phyloP scores from a whole-genome alignment of 2,329 filamentous ascomycete genomes.

The Hirsutella minnesotensis region DNA sequence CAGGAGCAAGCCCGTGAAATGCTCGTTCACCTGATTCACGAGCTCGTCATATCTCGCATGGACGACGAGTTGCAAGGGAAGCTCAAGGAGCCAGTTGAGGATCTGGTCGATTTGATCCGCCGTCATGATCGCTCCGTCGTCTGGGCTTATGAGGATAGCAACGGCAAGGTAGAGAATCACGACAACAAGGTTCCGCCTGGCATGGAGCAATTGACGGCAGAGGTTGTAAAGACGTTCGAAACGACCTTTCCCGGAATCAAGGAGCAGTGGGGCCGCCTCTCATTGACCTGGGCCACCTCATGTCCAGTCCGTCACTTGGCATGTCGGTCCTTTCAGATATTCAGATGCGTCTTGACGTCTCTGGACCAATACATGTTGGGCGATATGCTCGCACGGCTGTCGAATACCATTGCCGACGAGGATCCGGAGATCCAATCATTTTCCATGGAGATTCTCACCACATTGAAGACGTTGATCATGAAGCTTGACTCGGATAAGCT shows the following conservation, averaged over 20 bases:
- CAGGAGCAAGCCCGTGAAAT: slow-evolving; percentile 96
- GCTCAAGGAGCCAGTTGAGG: slow-evolving; percentile 67
- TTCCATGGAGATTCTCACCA: slow-evolving; percentile 94
- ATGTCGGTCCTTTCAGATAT: slow-evolving; percentile 94
- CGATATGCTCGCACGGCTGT: slow-evolving; percentile 89
- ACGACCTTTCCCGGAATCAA: slow-evolving; percentile 76
- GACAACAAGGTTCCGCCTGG: slow-evolving; percentile 72
- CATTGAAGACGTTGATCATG: slow-evolving; percentile 79
- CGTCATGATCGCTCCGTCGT: slow-evolving; percentile 74
- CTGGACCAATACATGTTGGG: slow-evolving; percentile 89
- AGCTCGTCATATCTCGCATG: slow-evolving; percentile 72
- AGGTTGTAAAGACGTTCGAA: slow-evolving; percentile 78
- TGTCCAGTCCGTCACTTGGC: slow-evolving; percentile 91
- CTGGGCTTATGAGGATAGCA: slow-evolving; percentile 91
- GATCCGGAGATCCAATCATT: slow-evolving; percentile 92
- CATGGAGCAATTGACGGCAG: slow-evolving; percentile 74
- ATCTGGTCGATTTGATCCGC: slow-evolving; percentile 77
- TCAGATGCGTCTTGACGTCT: slow-evolving; percentile 82
- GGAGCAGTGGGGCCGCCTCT: slow-evolving; percentile 82
- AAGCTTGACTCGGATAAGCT: slow-evolving; percentile 72
- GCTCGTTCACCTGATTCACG: slow-evolving; percentile 94
- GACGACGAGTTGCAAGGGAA: slow-evolving; percentile 52
- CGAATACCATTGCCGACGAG: slow-evolving; percentile 93
- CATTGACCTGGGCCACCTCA: slow-evolving; percentile 90
- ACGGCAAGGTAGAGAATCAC: slow-evolving; percentile 61